Percentiles rank a stretch among this genome's conserved stretches.
Evolutionary conservation across 352 stramenopile species (phyloP).

Genomic region (Thalassiosira livingstoniorum): DNA sequence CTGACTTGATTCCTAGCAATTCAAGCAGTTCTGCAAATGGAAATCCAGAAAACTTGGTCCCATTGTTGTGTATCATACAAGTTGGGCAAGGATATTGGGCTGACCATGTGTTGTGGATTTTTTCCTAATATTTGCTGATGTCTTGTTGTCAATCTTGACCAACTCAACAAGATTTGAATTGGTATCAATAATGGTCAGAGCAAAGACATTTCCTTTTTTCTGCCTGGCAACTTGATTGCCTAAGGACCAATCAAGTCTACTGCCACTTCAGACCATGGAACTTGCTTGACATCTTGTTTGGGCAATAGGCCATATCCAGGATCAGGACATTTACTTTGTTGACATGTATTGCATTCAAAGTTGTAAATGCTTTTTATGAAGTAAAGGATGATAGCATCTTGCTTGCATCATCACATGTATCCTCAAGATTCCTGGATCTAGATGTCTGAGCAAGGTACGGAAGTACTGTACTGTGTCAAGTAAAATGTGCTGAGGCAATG

Average conservation of each 20-base stretch:
- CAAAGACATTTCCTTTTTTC: background rate
- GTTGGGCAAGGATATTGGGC: conserved; percentile 45
- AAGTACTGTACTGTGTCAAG: conserved; percentile 41
- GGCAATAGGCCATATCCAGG: conserved; percentile 28
- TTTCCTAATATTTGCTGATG: conserved; percentile 1
- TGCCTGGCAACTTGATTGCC: conserved; percentile 8
- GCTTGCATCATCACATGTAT: conserved; percentile 25
- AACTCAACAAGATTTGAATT: conserved; percentile 22
- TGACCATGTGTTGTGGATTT: conserved; percentile 41
- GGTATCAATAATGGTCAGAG: conserved; percentile 23
- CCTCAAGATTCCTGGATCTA: conserved; percentile 30
- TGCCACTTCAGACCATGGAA: conserved; percentile 16
- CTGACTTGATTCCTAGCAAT: conserved; percentile 34
- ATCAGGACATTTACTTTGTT: background rate
- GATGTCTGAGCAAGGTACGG: conserved; percentile 37
- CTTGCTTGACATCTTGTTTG: background rate
- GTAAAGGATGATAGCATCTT: conserved; percentile 26
- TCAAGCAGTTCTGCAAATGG: conserved; percentile 44
- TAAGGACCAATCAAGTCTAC: conserved; percentile 39
- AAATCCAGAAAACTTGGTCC: conserved; percentile 54
- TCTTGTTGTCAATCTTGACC: conserved; percentile 17
- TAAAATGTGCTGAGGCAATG: conserved; percentile 22
- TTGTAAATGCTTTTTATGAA: conserved; percentile 2
- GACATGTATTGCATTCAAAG: too few species aligned
- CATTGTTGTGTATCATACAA: conserved; percentile 54